Base-by-base conservation (phyloP, 2,329 filamentous ascomycete species). In the Botrytis sinoallii region DNA sequence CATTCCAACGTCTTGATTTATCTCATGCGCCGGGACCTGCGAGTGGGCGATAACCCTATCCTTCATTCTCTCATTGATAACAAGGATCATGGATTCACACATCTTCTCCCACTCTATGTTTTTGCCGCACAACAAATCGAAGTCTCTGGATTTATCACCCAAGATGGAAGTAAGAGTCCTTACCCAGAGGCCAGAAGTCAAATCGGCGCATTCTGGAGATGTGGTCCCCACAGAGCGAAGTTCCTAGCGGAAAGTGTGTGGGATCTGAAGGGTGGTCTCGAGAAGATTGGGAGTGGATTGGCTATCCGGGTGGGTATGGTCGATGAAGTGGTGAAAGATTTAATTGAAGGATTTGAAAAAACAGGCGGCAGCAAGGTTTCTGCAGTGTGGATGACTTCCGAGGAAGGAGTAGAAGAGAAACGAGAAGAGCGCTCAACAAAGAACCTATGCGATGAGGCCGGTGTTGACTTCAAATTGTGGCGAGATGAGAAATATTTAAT, bases 401-500 rank as follows among this genome's bases (percentile, higher is more conserved):
- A 94, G 74, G 88, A 92, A 71, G 89, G 90, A 0, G 85, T 85
- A 4, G 93, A 95, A 77, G 93, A 95, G 80, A 86, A 87, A 73
- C 81, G 83, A 7, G 92, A 95, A 71, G 90, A 94, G 77, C 81
- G 84, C 35, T 83, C 83, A 0, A 84, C 93, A 2, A 84, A 85
- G 42, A 80, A 83, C 0, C 79, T 88, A 0, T 90, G 91, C 72
- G 82, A 86, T 35, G 80, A 85, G 20, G 82, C 85, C 4, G 85
- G 84, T 0, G 84, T 90, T 6, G 85, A 89, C 1, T 93, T 93
- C 80, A 88, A 88, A 79, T 74, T 90, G 1, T 94, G 90, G 88
- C 81, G 82, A 0, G 92, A 95, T 77, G 92, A 94, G 81, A 95
- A 95, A 80, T 95, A 93, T 77, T 90, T 90, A 74, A 85, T 95